phyloP scores from a whole-genome alignment of 2,329 filamentous ascomycete genomes.

The Gaeumannomyces sp. region DNA sequence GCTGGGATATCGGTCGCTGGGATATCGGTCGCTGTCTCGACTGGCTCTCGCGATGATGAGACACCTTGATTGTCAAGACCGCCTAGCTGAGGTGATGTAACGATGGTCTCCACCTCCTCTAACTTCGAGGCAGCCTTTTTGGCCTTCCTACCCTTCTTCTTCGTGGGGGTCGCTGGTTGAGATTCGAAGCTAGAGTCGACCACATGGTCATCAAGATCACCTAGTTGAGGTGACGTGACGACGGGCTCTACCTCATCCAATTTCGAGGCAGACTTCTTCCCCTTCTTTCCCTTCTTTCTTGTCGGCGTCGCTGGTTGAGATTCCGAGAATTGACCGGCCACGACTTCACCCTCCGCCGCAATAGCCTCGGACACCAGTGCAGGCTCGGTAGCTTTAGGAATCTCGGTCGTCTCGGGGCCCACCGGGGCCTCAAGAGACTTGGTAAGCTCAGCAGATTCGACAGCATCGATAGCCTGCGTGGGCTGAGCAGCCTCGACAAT shows the following conservation, averaged over 20 bases:
- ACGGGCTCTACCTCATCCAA: background rate
- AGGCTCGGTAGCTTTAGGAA: background rate
- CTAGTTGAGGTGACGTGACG: no score
- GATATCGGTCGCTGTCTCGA: background rate
- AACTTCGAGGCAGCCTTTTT: background rate
- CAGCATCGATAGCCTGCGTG: no score
- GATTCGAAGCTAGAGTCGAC: background rate
- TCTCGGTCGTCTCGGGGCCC: background rate
- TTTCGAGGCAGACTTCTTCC: background rate
- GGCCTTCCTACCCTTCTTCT: conserved; percentile 11
- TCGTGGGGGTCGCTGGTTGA: background rate
- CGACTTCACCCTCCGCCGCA: background rate
- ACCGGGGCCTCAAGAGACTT: background rate
- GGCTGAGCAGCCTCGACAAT: no score
- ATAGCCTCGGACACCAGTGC: background rate
- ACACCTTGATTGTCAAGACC: background rate
- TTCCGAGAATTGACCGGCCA: background rate
- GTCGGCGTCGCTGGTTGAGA: background rate
- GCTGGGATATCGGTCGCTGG: background rate
- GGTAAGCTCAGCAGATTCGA: background rate
- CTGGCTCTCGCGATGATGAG: background rate
- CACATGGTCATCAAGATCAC: background rate
- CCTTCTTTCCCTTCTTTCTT: conserved; percentile 11
- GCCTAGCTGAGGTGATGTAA: background rate
- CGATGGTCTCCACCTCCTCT: background rate